Evolutionary conservation across 2,329 filamentous ascomycete genomes (phyloP).

Genomic region (Podosphaera aphanis): DNA sequence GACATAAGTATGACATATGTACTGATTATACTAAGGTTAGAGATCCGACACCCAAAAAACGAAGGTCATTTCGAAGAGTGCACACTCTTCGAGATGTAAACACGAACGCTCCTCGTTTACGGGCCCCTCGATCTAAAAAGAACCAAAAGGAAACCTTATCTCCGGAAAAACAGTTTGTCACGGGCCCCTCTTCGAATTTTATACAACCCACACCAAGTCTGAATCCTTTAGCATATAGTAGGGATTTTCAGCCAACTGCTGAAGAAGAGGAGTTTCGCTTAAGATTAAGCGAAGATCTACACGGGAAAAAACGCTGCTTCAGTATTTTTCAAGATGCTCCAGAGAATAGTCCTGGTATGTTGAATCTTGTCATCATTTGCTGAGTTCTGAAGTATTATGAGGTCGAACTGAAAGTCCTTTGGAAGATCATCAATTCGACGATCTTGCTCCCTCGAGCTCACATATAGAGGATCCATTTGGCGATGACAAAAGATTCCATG

Average conservation of each 20-base stretch:
- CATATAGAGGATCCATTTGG: conserved; percentile 1
- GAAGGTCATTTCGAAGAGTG: conserved; percentile 9
- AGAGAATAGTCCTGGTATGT: conserved; percentile 12
- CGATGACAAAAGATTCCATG: conserved; percentile 9
- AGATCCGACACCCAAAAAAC: conserved; percentile 13
- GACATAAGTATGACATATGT: neutral
- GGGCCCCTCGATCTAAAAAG: conserved; percentile 7
- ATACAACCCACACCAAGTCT: conserved; percentile 5
- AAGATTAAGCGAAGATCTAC: conserved; percentile 9
- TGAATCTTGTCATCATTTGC: neutral
- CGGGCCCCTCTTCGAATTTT: conserved; percentile 3
- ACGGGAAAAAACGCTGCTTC: conserved; percentile 11
- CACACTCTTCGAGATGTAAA: conserved; percentile 7
- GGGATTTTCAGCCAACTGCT: conserved; percentile 7
- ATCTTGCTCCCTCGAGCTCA: neutral
- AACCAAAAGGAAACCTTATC: conserved; percentile 6
- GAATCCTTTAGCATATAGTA: conserved; percentile 8
- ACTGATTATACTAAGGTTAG: conserved; percentile 4
- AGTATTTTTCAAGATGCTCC: conserved; percentile 13
- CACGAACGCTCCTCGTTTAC: conserved; percentile 10
- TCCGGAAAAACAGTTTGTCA: conserved; percentile 1
- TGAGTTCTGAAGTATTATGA: conserved; percentile 1
- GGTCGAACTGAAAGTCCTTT: conserved; percentile 14
- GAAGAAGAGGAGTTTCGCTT: conserved; percentile 16
- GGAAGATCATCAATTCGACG: conserved; percentile 12